Evolutionary conservation across 768 basidiomycete genomes (phyloP).

Genomic region (Crucibulum laeve): DNA sequence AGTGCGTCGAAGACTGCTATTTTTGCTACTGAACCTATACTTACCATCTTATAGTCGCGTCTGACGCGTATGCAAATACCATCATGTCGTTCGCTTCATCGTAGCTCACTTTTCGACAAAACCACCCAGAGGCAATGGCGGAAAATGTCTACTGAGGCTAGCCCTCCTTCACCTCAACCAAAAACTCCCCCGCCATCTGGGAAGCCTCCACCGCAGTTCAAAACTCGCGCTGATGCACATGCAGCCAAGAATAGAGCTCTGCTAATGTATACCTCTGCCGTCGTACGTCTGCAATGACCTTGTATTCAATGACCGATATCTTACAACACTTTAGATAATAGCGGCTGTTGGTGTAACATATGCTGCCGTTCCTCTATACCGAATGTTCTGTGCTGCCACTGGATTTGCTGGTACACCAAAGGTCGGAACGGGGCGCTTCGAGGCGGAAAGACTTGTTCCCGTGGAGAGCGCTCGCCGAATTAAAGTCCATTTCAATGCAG

Average conservation of each 20-base stretch:
- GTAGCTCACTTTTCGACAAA: not conserved
- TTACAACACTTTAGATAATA: slow-evolving; percentile 53
- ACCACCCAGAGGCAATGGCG: slow-evolving; percentile 1
- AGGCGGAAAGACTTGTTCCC: slow-evolving; percentile 81
- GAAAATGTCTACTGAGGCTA: not conserved
- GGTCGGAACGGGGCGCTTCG: slow-evolving; percentile 80
- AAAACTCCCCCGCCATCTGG: not conserved
- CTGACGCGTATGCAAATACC: not conserved
- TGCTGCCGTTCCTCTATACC: slow-evolving; percentile 94
- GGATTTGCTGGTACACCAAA: slow-evolving; percentile 95
- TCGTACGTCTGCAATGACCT: slow-evolving; percentile 42
- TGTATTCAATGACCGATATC: not conserved
- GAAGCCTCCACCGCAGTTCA: slow-evolving; percentile 3
- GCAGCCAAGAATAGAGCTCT: slow-evolving; percentile 63
- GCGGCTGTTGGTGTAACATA: slow-evolving; percentile 84
- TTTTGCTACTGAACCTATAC: slow-evolving; percentile 1
- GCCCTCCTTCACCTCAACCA: not conserved
- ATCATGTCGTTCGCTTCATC: not conserved
- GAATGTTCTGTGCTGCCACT: slow-evolving; percentile 97
- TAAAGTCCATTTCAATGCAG: slow-evolving; percentile 95
- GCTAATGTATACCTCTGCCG: slow-evolving; percentile 81
- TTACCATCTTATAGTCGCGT: slow-evolving; percentile 4
- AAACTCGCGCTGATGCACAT: slow-evolving; percentile 36
- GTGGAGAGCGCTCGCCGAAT: slow-evolving; percentile 68
- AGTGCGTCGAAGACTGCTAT: not conserved